These are phyloP conservation scores for Amborella trichopoda DNA, from an alignment of 164 flowering plant species.

Conservation along the genomic window DNA sequence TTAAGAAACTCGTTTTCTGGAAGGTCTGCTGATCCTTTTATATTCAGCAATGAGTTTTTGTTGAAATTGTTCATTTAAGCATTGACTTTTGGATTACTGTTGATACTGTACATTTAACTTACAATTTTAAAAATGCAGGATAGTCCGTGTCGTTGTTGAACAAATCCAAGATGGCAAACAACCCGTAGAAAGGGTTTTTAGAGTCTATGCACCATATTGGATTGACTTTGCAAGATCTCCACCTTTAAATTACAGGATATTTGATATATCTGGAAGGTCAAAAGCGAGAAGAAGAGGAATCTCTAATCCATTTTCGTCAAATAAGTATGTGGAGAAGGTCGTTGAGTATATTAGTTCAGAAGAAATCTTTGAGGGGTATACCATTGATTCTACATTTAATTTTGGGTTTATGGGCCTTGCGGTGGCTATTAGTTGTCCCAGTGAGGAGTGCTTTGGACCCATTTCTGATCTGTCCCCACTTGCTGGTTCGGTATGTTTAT, in stretches of 20 bases:
- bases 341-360: slow-evolving; percentile 70
- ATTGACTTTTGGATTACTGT: no score
- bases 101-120: no score
- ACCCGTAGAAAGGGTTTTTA: slow-evolving; percentile 35
- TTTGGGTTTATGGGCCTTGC: slow-evolving; percentile 61
- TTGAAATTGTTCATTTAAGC: no score
- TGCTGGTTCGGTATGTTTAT: slow-evolving; percentile 64
- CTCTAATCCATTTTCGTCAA: slow-evolving; percentile 34
- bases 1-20: slow-evolving; percentile 74
- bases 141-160: slow-evolving; percentile 72
- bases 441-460: slow-evolving; percentile 54
- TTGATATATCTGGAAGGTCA: slow-evolving; percentile 24
- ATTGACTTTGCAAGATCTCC: slow-evolving; percentile 70
- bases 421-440: slow-evolving; percentile 40
- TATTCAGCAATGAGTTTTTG: no score
- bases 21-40: slow-evolving; percentile 37
- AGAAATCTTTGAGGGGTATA: slow-evolving; percentile 67
- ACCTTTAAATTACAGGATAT: slow-evolving; percentile 53
- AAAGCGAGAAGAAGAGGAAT: slow-evolving; percentile 20
- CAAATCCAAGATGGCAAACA: slow-evolving; percentile 44
- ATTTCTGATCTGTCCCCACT: slow-evolving; percentile 76
- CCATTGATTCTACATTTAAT: slow-evolving; percentile 72
- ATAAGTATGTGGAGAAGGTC: slow-evolving; percentile 25
- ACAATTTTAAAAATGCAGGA: no score
- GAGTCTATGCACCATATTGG: slow-evolving; percentile 90